Conservation (phyloP, 2,329 filamentous ascomycete species). For the Epichloe festucae region DNA sequence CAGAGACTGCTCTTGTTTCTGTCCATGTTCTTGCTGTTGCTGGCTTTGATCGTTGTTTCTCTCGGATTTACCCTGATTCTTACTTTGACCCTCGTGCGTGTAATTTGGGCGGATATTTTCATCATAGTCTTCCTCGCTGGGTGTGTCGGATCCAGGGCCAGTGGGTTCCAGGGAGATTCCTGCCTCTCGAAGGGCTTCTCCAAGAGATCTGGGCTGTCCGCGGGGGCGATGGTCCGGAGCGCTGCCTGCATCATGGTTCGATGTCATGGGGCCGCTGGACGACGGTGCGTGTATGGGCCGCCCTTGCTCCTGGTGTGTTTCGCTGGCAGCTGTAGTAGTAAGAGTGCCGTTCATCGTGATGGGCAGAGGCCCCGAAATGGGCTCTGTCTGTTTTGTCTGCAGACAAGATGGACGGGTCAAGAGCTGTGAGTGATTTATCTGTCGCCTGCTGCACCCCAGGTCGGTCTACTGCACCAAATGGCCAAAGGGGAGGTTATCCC, state of each 20-base stretch:
- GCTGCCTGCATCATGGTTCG: neutral
- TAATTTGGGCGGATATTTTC: conserved; percentile 20
- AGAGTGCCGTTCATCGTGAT: neutral
- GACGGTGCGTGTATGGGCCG: neutral
- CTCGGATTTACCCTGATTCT: neutral
- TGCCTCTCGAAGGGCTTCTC: conserved; percentile 14
- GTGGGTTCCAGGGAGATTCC: conserved; percentile 12
- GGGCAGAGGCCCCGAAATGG: neutral
- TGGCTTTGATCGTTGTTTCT: neutral
- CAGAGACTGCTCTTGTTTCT: neutral
- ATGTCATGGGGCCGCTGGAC: neutral
- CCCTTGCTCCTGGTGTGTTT: neutral
- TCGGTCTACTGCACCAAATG: neutral
- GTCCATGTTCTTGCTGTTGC: neutral
- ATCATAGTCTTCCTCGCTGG: conserved; percentile 35
- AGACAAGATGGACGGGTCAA: neutral
- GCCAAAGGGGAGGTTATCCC: neutral
- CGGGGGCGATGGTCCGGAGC: neutral
- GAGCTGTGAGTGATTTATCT: neutral
- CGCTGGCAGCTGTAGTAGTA: neutral
- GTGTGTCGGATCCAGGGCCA: conserved; percentile 23
- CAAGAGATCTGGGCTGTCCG: conserved; percentile 13
- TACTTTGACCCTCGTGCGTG: conserved; percentile 5
- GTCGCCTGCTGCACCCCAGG: neutral
- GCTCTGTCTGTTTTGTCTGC: neutral